Evolutionary conservation across 2,329 filamentous ascomycete genomes (phyloP).

Genomic region (Botrytis galanthina): DNA sequence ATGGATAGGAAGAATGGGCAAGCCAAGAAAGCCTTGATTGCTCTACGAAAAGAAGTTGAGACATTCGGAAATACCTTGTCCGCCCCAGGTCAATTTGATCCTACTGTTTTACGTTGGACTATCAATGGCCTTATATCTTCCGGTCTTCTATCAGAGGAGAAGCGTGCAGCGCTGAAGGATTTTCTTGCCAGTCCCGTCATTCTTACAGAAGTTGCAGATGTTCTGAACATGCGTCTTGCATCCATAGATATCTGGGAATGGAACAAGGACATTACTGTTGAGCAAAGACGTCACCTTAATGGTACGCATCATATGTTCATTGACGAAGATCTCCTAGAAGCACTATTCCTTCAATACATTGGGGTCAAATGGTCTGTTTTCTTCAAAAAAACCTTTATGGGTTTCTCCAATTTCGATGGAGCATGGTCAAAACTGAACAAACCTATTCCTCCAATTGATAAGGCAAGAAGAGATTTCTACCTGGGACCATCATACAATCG

Average conservation of each 20-base stretch:
- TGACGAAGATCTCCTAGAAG: slow-evolving; percentile 57
- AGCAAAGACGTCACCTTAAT: slow-evolving; percentile 55
- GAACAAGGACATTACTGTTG: slow-evolving; percentile 47
- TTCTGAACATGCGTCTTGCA: slow-evolving; percentile 55
- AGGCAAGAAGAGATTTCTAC: slow-evolving; percentile 32
- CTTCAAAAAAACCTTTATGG: slow-evolving; percentile 45
- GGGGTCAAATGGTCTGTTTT: slow-evolving; percentile 51
- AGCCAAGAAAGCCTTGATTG: slow-evolving; percentile 44
- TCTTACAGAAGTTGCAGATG: slow-evolving; percentile 53
- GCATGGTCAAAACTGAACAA: slow-evolving; percentile 31
- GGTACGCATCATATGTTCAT: slow-evolving; percentile 60
- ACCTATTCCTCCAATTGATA: slow-evolving; percentile 25
- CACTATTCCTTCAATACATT: slow-evolving; percentile 54
- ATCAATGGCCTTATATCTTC: slow-evolving; percentile 50
- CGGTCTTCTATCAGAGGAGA: slow-evolving; percentile 52
- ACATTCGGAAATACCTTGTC: slow-evolving; percentile 38
- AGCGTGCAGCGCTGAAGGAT: slow-evolving; percentile 49
- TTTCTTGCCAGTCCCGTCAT: slow-evolving; percentile 50
- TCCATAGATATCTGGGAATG: slow-evolving; percentile 53
- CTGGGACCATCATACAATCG: slow-evolving; percentile 25
- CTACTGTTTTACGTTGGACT: slow-evolving; percentile 43
- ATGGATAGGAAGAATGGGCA: slow-evolving; percentile 38
- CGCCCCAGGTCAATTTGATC: slow-evolving; percentile 41
- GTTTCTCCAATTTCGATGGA: slow-evolving; percentile 29
- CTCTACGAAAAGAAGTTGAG: slow-evolving; percentile 43